Evolutionary conservation across 2,329 filamentous ascomycete species (phyloP).

Genomic region (Didymellaceae sp.): DNA sequence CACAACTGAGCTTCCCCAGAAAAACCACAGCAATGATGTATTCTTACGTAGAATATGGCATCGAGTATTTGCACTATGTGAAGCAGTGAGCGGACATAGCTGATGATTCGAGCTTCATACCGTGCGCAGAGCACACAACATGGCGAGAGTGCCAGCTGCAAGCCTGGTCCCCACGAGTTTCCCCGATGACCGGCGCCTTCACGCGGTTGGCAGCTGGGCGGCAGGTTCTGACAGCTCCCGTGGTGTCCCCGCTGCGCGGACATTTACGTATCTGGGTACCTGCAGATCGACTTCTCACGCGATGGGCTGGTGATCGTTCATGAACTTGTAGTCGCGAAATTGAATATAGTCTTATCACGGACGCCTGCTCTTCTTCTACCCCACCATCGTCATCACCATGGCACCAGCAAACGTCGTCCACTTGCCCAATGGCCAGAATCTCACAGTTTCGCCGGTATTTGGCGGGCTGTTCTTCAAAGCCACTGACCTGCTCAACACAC

Average conservation of each 20-base stretch:
- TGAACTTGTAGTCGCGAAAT: not conserved
- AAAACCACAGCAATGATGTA: slow-evolving; percentile 11
- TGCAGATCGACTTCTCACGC: slow-evolving; percentile 23
- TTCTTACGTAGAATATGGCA: not conserved
- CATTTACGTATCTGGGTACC: slow-evolving; percentile 8
- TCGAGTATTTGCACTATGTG: too few relatives aligned
- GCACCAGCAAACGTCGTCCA: slow-evolving; percentile 61
- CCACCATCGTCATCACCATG: slow-evolving; percentile 47
- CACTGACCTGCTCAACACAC: slow-evolving; percentile 72
- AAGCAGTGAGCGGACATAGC: too few relatives aligned
- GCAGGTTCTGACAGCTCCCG: slow-evolving; percentile 27
- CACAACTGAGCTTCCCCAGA: slow-evolving; percentile 5
- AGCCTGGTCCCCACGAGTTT: slow-evolving; percentile 10
- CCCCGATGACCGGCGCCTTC: slow-evolving; percentile 22
- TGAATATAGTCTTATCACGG: not conserved
- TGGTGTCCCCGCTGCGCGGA: slow-evolving; percentile 11
- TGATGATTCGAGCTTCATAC: too few relatives aligned
- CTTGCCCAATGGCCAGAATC: slow-evolving; percentile 85
- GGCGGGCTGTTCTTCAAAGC: slow-evolving; percentile 91
- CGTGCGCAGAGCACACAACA: slow-evolving; percentile 2
- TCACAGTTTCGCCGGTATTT: slow-evolving; percentile 84
- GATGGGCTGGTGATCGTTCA: slow-evolving; percentile 24
- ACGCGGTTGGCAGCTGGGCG: slow-evolving; percentile 16
- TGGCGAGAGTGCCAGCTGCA: not conserved
- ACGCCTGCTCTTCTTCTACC: slow-evolving; percentile 20